These are phyloP conservation scores for Balakata baccata DNA, from an alignment of 345 rosid genomes.

Conservation along the genomic window DNA sequence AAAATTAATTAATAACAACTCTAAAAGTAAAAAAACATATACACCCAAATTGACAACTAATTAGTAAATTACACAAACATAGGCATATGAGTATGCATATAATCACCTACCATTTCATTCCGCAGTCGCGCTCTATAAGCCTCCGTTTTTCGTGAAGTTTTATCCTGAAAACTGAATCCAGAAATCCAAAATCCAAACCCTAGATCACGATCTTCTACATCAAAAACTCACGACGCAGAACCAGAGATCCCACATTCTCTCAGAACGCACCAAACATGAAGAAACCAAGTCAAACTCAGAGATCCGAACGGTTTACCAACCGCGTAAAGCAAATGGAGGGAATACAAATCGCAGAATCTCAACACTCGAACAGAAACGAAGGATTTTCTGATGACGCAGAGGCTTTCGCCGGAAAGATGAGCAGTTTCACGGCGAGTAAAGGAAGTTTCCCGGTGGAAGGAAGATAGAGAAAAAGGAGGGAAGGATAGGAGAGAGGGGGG, in stretches of 20 bases:
- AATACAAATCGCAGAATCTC: neutral
- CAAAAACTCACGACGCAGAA: slow-evolving; percentile 30
- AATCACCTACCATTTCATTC: slow-evolving; percentile 81
- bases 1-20: slow-evolving; percentile 22
- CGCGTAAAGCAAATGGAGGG: slow-evolving; percentile 17
- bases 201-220: slow-evolving; percentile 62
- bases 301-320: slow-evolving; percentile 52
- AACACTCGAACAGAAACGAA: neutral
- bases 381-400: slow-evolving; percentile 17
- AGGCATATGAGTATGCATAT: slow-evolving; percentile 1
- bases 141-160: slow-evolving; percentile 54
- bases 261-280: slow-evolving; percentile 34
- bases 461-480: slow-evolving; percentile 35
- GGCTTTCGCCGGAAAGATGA: slow-evolving; percentile 26
- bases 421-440: slow-evolving; percentile 45
- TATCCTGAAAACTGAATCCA: neutral
- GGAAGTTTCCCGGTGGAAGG: slow-evolving; percentile 31
- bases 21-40: neutral
- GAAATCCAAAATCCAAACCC: slow-evolving; percentile 46
- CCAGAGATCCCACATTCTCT: slow-evolving; percentile 66
- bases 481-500: slow-evolving; percentile 22
- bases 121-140: slow-evolving; percentile 43
- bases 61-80: neutral
- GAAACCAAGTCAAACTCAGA: slow-evolving; percentile 45
- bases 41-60: neutral